Evolutionary conservation across 352 stramenopile species (phyloP), one percentile per base, ranked within the genome.

Genomic region (Phytophthora cactorum): DNA sequence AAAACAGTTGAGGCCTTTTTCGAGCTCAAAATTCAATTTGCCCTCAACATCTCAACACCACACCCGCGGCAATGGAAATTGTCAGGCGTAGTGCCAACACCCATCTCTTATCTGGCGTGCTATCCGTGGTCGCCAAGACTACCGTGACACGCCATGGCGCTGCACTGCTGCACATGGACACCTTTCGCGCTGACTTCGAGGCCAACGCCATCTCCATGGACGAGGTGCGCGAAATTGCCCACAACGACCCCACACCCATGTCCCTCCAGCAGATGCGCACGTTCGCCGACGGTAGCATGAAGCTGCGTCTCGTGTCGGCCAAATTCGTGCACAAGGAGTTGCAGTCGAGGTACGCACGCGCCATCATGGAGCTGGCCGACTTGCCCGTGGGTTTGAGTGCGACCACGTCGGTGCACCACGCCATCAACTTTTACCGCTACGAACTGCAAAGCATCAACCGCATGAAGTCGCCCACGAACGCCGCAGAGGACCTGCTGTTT

Each of bases 241-340:
- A 75, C 53, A 78, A 72, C n/a, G 63, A 71, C 36, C 82, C 84
- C 28, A 90, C 81, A 36, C 84, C 84, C 45, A 79, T 92, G 77
- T 84, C 80, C 34, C 77, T 92, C 45, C 84, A 82, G 60, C 84
- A 92, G 60, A 92, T 92, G 84, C 84, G 85, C 66, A 80, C 72
- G 29, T 91, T 89, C 32, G 82, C 84, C 4, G 78, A 84, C 50
- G 77, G 72, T 36, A 81, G 72, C 38, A 77, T 80, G 52, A 84
- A 90, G 47, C 72, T 86, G 66, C 77, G 78, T n/a, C 47, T 92
- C 39, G 52, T 87, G 53, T 79, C 78, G 11, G 76, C 79, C 22
- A 77, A 67, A 29, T 92, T 92, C 59, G 72, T 92, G 52, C 84
- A 91, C 68, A 87, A 90, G 39, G 84, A 92, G 63, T 75, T 92